Base-by-base conservation (phyloP, 2,329 filamentous ascomycete genomes). In the Phialemoniopsis sp. region DNA sequence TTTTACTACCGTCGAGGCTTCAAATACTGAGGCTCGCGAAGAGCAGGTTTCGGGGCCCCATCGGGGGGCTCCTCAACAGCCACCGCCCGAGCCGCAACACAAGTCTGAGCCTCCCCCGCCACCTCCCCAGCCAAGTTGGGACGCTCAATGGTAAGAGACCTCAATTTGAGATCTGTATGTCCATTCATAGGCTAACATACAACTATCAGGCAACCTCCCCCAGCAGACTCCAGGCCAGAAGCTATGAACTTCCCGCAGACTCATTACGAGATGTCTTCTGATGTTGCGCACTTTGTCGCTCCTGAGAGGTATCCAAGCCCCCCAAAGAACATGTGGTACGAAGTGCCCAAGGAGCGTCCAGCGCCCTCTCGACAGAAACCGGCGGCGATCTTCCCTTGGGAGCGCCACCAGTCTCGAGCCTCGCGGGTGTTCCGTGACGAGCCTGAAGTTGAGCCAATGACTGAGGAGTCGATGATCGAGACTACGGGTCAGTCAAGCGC, bases 371-470 rank as follows among this genome's bases (percentile, higher is more conserved):
- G 73, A 32, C 70, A 81, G 47, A 76, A 68, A 44, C 76, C 82
- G 13, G 73, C 76, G 35, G 74, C 82, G 4, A 82, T 97, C 36
- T 98, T 98, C 60, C 93, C 93, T 1, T 98, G 93, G 93, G 93
- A 98, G 60, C 65, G 63, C 32, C 68, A 82, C 42, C 78, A 77
- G 45, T 73, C 83, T 12, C 78, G 71, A 51, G 66, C 80, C 5
- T 68, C 77, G 12, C 78, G 87, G 48, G 72, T 82, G 12, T 93
- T 90, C 34, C 78, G 82, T 43, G 77, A 82, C 42, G 50, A 62
- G 15, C 55, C 58, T 36, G 52, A 54, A 43, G 54, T 49, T 18
- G 43, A 38, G 18, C 40, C 42, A 29, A 39, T 46, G 34, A 44
- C 46, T 45, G 59, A 55, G 44, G 59, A 52, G 44, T 52, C 52